Conservation (phyloP, 176 grass and related monocot genomes). For the Sorghum bicolor region DNA sequence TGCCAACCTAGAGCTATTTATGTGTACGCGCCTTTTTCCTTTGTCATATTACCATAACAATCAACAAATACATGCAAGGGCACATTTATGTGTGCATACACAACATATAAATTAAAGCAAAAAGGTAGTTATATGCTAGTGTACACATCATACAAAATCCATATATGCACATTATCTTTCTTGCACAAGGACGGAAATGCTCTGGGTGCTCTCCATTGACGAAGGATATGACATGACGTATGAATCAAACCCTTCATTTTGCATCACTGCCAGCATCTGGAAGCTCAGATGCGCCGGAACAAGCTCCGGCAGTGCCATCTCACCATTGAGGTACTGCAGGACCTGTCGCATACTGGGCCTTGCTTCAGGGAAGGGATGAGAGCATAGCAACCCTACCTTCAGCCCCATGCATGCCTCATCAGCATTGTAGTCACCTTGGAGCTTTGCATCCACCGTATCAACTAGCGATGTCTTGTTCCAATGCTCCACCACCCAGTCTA, state of each 20-base stretch:
- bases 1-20: no score
- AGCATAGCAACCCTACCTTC: slow-evolving; percentile 50
- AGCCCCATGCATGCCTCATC: slow-evolving; percentile 37
- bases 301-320: slow-evolving; percentile 21
- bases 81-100: no score
- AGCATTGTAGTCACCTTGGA: slow-evolving; percentile 9
- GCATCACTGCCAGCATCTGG: background rate
- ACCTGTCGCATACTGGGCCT: slow-evolving; percentile 51
- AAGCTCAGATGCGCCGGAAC: slow-evolving; percentile 15
- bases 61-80: no score
- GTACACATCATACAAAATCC: background rate
- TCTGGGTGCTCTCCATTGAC: background rate
- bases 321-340: slow-evolving; percentile 33
- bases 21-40: no score
- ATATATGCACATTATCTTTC: background rate
- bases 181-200: background rate
- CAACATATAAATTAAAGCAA: no score
- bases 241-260: slow-evolving; percentile 6
- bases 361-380: slow-evolving; percentile 25
- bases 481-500: slow-evolving; percentile 23
- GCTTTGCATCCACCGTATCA: slow-evolving; percentile 21
- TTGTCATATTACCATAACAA: no score
- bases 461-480: background rate
- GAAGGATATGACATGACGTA: slow-evolving; percentile 17
- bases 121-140: no score